Conservation (phyloP, 2,329 filamentous ascomycete genomes). For the Penicillium frequentans region DNA sequence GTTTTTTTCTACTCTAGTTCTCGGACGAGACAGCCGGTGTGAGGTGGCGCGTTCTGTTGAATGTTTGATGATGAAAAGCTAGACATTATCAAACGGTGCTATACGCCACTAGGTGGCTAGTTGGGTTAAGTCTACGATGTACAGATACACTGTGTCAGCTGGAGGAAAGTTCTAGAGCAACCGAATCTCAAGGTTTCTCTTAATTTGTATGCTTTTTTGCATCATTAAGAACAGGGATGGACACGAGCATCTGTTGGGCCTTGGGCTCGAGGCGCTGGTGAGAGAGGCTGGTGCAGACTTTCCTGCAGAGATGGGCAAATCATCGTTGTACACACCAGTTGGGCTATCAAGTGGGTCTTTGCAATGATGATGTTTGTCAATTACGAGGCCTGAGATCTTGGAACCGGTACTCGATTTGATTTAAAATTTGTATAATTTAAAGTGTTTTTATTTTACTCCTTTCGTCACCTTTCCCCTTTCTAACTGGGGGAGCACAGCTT, state of each 20-base stretch:
- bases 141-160: neutral
- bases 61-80: neutral
- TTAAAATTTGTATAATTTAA: neutral
- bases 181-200: neutral
- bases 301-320: slow-evolving; percentile 22
- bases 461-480: too few relatives aligned
- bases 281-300: slow-evolving; percentile 18
- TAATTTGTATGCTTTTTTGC: neutral
- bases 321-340: slow-evolving; percentile 27
- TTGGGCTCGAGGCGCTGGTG: slow-evolving; percentile 15
- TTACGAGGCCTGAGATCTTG: slow-evolving; percentile 19
- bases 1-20: neutral
- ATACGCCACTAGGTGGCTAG: neutral
- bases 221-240: neutral
- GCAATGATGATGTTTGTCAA: slow-evolving; percentile 20
- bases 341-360: slow-evolving; percentile 21
- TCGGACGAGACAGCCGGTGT: neutral
- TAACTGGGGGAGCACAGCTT: too few relatives aligned
- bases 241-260: slow-evolving; percentile 2
- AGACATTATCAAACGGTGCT: slow-evolving; percentile 2
- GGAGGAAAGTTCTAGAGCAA: neutral
- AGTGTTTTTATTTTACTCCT: too few relatives aligned
- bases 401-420: neutral
- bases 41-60: neutral
- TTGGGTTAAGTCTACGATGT: neutral